Evolutionary conservation across 495 filamentous ascomycete genomes (phyloP), one percentile per base, ranked within the genome.

Genomic region (Neurospora intermedia): DNA sequence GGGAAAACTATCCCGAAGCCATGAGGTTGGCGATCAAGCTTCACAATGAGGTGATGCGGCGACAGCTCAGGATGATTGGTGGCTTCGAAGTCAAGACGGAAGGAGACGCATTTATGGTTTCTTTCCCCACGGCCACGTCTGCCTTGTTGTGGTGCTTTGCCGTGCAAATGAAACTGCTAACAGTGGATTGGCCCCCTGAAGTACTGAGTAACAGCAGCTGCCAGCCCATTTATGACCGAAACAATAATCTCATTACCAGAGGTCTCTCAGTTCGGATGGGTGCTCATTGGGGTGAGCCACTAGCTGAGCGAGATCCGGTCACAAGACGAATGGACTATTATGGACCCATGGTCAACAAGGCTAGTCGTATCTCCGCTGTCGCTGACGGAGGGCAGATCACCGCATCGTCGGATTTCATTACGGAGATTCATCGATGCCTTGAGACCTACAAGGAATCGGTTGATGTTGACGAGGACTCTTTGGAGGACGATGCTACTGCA

Each of bases 251-350:
- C 73, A 97, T 99, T 70, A 98, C 97, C 82, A 89, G 91, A 71
- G 96, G 96, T 42, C 80, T 99, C 72, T 97, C 94, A 35, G 96
- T 99, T 46, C 89, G 96, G 70, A 99, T 99, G 96, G 96, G 96
- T 74, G 91, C 94, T 62, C 96, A 99, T 79, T 98, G 91, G 90
- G 96, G 96, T 71, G 88, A 91, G 62, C 96, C 96, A 40, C 94
- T 99, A 71, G 96, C 93, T 76, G 96, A 98, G 79, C 90, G 91
- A 42, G 96, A 99, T 80, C 95, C 96, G 0, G 93, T 99, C 7
- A 99, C 96, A 11, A 90, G 93, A 69, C 94, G 96, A 48, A 99
- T 99, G 96, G 96, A 99, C 79, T 99, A 99, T 82, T 98, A 98
- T 81, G 96, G 96, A 10, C 96, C 96, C 1, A 98, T 99, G 93